These are phyloP conservation scores for Candida mattraensis DNA, from an alignment of 805 yeast genomes.

Conservation along the genomic window DNA sequence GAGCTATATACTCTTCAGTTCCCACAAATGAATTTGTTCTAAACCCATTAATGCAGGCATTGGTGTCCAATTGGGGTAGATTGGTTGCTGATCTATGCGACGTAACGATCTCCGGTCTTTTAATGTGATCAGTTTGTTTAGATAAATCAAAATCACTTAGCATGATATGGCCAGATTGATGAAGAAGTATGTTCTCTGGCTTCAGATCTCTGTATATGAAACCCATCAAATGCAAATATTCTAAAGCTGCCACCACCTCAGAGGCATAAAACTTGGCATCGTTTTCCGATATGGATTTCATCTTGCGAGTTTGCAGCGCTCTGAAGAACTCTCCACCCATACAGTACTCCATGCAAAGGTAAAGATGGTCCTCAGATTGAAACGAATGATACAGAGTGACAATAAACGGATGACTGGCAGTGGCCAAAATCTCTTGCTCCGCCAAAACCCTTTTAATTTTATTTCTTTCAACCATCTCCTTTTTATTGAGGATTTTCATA, in stretches of 20 bases:
- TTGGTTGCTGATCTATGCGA: conserved; percentile 34
- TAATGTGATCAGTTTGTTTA: conserved; percentile 77
- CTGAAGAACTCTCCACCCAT: conserved; percentile 99
- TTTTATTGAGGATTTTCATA: conserved; percentile 85
- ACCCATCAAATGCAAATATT: conserved; percentile 94
- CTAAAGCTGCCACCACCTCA: conserved; percentile 96
- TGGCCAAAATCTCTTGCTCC: conserved; percentile 94
- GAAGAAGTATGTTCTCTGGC: conserved; percentile 92
- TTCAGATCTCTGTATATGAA: conserved; percentile 94
- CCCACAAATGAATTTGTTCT: conserved; percentile 98
- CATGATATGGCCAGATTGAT: conserved; percentile 98
- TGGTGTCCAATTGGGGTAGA: conserved; percentile 80
- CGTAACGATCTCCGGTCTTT: conserved; percentile 67
- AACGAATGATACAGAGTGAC: conserved; percentile 95
- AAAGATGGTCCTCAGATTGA: conserved; percentile 88
- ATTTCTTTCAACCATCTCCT: conserved; percentile 93
- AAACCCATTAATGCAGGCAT: conserved; percentile 92
- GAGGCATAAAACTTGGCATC: conserved; percentile 95
- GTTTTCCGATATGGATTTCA: conserved; percentile 79
- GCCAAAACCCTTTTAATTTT: conserved; percentile 93
- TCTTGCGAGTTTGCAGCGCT: conserved; percentile 87
- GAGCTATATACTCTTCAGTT: conserved; percentile 98
- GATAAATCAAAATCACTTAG: conserved; percentile 93
- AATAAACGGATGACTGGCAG: conserved; percentile 95
- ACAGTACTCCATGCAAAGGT: conserved; percentile 97